phyloP scores from a whole-genome alignment of 805 yeast genomes.

The Cyberlindnera mrakii region DNA sequence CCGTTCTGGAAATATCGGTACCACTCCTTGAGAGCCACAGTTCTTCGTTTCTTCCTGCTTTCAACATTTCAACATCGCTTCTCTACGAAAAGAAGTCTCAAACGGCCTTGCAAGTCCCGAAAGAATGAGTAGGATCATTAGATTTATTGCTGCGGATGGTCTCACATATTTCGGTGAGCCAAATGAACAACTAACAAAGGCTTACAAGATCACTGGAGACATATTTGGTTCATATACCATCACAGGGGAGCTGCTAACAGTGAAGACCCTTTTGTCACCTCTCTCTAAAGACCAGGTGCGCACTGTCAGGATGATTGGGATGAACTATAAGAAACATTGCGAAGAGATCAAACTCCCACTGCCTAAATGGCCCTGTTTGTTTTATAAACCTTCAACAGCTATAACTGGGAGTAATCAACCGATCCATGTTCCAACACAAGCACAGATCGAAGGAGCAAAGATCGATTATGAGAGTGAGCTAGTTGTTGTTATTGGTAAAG shows the following conservation, averaged over 20 bases:
- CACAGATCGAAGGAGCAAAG: slow-evolving; percentile 26
- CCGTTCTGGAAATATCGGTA: too few relatives aligned
- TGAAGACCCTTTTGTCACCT: slow-evolving; percentile 36
- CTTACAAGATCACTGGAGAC: slow-evolving; percentile 41
- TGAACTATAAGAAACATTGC: slow-evolving; percentile 42
- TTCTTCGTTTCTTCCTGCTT: background rate
- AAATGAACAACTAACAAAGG: slow-evolving; percentile 29
- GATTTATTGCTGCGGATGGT: slow-evolving; percentile 43
- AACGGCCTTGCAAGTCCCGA: background rate
- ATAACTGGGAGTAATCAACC: slow-evolving; percentile 36
- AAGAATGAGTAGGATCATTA: slow-evolving; percentile 26
- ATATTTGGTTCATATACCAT: slow-evolving; percentile 28
- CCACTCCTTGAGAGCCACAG: background rate
- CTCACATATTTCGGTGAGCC: slow-evolving; percentile 43
- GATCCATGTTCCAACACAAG: slow-evolving; percentile 36
- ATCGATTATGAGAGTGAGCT: slow-evolving; percentile 52
- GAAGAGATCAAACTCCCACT: slow-evolving; percentile 33
- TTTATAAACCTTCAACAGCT: slow-evolving; percentile 44
- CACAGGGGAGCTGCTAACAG: slow-evolving; percentile 30
- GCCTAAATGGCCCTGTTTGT: slow-evolving; percentile 44
- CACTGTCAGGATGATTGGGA: slow-evolving; percentile 43
- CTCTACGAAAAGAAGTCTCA: background rate
- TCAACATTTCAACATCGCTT: background rate
- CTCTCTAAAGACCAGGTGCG: slow-evolving; percentile 30
- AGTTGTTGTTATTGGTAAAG: slow-evolving; percentile 46